These are phyloP conservation scores for Lachancea fermentati DNA, from an alignment of 805 yeast species.

Conservation along the genomic window DNA sequence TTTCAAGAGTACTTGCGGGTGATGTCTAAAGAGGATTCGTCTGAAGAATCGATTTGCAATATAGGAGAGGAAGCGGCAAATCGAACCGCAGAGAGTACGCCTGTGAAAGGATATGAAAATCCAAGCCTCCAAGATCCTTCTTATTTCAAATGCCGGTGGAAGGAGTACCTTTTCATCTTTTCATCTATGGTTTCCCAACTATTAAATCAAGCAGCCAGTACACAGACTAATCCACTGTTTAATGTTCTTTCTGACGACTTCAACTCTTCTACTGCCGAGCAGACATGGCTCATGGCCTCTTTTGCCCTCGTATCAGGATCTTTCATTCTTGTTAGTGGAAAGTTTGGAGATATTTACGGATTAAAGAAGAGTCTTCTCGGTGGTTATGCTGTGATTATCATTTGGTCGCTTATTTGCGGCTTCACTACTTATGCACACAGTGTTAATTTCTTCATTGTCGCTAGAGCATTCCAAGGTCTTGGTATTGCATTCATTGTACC, in stretches of 20 bases:
- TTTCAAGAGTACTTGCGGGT: no score
- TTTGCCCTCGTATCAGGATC: constrained; percentile 69
- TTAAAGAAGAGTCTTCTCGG: constrained; percentile 45
- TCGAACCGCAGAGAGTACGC: not conserved
- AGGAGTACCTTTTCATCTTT: constrained; percentile 27
- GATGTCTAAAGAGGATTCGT: no score
- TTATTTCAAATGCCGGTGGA: constrained; percentile 15
- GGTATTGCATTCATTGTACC: constrained; percentile 56
- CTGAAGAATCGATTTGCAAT: no score
- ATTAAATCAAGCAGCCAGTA: constrained; percentile 37
- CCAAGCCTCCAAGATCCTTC: constrained; percentile 16
- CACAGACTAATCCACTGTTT: constrained; percentile 36
- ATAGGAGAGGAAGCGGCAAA: no score
- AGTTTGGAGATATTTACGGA: constrained; percentile 69
- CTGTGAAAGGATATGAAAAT: not conserved
- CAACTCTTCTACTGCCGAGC: constrained; percentile 30
- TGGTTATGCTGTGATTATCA: constrained; percentile 50
- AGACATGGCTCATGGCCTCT: constrained; percentile 66
- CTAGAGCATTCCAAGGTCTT: constrained; percentile 58
- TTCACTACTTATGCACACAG: constrained; percentile 46
- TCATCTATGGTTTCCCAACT: constrained; percentile 35
- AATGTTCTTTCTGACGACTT: constrained; percentile 32
- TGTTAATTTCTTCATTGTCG: constrained; percentile 44
- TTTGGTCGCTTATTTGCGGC: constrained; percentile 61
- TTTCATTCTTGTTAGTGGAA: constrained; percentile 61